A percentile compares a stretch with the other conserved stretches of the same genome.
Conservation (phyloP, 495 filamentous ascomycete species). For the Elasticomyces elasticus region DNA sequence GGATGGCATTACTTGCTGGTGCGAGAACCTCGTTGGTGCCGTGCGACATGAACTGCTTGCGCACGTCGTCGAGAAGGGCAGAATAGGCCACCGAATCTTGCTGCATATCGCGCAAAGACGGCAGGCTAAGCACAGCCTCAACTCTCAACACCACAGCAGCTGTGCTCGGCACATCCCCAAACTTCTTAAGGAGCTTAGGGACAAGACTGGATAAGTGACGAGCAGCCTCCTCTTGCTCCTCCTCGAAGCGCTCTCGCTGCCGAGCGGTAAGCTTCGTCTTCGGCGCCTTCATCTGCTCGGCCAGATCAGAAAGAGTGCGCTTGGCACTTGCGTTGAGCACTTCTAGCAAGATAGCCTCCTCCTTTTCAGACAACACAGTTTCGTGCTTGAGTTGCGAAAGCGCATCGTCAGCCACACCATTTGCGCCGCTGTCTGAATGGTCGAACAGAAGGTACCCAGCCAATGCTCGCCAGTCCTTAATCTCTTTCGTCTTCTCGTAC, state of each 20-base stretch:
- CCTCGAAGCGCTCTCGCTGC: constrained; percentile 47
- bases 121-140: constrained; percentile 77
- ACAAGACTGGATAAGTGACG: constrained; percentile 65
- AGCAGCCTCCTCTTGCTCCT: constrained; percentile 63
- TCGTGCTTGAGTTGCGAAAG: constrained; percentile 50
- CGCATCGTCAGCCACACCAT: constrained; percentile 44
- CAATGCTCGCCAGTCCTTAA: constrained; percentile 77
- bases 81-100: constrained; percentile 74
- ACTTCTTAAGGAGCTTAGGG: constrained; percentile 81
- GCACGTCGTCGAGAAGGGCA: constrained; percentile 81
- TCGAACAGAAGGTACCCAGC: constrained; percentile 88
- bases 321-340: constrained; percentile 73
- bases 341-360: constrained; percentile 78
- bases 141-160: constrained; percentile 76
- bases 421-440: constrained; percentile 52
- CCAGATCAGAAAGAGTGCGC: constrained; percentile 47
- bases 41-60: constrained; percentile 84
- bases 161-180: constrained; percentile 75
- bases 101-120: constrained; percentile 79
- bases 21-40: constrained; percentile 74
- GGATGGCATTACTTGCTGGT: constrained; percentile 69
- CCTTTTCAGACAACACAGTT: constrained; percentile 62
- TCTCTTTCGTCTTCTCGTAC: constrained; percentile 67
- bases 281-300: constrained; percentile 28
- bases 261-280: constrained; percentile 40